These are phyloP conservation scores for Xylariaceae sp. DNA, from an alignment of 2,329 filamentous ascomycete genomes.

Conservation along the genomic window DNA sequence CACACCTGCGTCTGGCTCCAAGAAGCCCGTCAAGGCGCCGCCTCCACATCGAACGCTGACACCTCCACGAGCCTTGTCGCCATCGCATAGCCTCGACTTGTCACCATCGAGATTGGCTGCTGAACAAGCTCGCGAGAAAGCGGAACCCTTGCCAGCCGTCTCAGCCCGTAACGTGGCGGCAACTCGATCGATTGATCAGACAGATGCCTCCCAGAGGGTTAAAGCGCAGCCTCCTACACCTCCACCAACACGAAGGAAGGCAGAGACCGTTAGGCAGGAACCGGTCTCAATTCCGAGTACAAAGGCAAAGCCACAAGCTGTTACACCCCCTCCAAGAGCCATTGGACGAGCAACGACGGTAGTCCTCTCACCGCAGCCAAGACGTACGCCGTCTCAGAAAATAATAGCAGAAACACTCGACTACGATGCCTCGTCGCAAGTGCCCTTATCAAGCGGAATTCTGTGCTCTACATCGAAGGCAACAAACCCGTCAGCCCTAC, in stretches of 20 bases:
- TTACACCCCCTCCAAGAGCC: slow-evolving; percentile 23
- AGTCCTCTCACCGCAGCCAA: slow-evolving; percentile 29
- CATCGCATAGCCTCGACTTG: slow-evolving; percentile 20
- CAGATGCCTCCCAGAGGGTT: background rate
- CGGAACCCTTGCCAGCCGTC: slow-evolving; percentile 15
- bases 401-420: slow-evolving; percentile 16
- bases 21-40: slow-evolving; percentile 27
- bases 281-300: slow-evolving; percentile 4
- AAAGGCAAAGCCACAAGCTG: slow-evolving; percentile 22
- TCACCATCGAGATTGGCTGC: slow-evolving; percentile 26
- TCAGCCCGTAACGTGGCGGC: background rate
- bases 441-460: slow-evolving; percentile 13
- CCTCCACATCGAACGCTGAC: slow-evolving; percentile 30
- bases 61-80: slow-evolving; percentile 31
- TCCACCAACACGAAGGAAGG: slow-evolving; percentile 22
- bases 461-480: slow-evolving; percentile 11
- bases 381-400: slow-evolving; percentile 23
- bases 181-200: no score
- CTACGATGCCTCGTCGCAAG: background rate
- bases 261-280: slow-evolving; percentile 4
- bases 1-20: slow-evolving; percentile 26
- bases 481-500: background rate
- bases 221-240: slow-evolving; percentile 26
- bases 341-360: slow-evolving; percentile 20
- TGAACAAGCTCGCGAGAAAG: slow-evolving; percentile 19